These are phyloP conservation scores for Microbotryum silenes-acaulis DNA, from an alignment of 1,284 basidiomycete species.

Conservation along the genomic window DNA sequence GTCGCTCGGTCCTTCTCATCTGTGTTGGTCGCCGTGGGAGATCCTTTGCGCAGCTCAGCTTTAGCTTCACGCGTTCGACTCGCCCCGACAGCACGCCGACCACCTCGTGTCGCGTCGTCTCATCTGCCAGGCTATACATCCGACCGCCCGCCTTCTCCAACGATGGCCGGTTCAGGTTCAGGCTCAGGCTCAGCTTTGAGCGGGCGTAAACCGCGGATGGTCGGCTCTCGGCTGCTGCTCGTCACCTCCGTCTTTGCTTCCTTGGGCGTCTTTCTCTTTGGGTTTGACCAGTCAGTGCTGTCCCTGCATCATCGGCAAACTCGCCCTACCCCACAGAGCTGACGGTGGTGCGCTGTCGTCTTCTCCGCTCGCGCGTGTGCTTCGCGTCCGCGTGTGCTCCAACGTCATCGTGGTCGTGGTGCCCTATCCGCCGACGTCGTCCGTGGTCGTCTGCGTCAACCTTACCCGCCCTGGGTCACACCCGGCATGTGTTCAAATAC, in stretches of 20 bases:
- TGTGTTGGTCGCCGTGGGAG: no score
- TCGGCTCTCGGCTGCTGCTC: slow-evolving; percentile 73
- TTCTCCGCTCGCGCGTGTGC: not conserved
- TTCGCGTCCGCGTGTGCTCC: not conserved
- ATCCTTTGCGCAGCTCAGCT: no score
- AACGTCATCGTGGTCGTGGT: slow-evolving; percentile 35
- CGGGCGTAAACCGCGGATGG: slow-evolving; percentile 44
- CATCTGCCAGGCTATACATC: no score
- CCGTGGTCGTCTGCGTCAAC: slow-evolving; percentile 44
- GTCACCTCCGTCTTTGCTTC: slow-evolving; percentile 75
- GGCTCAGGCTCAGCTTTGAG: no score
- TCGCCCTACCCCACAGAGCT: not conserved
- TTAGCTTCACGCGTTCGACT: no score
- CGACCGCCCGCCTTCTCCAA: no score
- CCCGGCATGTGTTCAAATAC: not conserved
- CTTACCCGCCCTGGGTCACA: no score
- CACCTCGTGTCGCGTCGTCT: no score
- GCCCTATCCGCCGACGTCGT: not conserved
- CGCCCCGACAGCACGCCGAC: no score
- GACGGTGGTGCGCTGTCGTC: not conserved
- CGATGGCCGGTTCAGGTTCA: no score
- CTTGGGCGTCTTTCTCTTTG: slow-evolving; percentile 69
- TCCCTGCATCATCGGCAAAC: not conserved
- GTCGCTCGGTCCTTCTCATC: no score
- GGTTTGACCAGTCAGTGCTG: slow-evolving; percentile 37